Evolutionary conservation across 1,139 yeast species (phyloP).

Genomic region (Sugiyamaella neomexicana): DNA sequence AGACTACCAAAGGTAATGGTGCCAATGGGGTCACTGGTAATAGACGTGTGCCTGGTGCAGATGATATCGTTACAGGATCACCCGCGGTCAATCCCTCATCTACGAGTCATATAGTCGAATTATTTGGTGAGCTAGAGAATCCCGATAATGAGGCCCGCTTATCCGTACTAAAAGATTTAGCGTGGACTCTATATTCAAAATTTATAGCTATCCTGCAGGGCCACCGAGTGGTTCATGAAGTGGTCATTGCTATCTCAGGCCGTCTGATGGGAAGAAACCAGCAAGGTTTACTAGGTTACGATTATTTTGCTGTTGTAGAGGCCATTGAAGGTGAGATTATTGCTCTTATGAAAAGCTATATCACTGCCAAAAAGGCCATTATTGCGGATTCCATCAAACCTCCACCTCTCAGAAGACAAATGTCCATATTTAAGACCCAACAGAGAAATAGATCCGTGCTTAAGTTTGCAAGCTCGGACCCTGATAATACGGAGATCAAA

Average conservation of each 20-base stretch:
- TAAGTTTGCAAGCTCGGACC: conserved; percentile 32
- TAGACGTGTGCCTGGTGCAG: too few relatives aligned
- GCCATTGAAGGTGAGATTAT: conserved; percentile 59
- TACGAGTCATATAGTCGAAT: background rate
- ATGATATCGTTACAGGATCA: background rate
- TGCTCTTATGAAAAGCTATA: conserved; percentile 57
- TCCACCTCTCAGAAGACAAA: conserved; percentile 7
- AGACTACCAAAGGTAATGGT: conserved; percentile 17
- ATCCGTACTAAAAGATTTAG: conserved; percentile 63
- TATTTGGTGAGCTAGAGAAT: conserved; percentile 26
- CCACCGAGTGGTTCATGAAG: conserved; percentile 64
- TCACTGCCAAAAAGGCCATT: conserved; percentile 40
- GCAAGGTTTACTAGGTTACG: conserved; percentile 40
- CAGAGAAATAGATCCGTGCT: conserved; percentile 22
- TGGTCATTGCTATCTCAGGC: conserved; percentile 44
- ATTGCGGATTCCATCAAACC: conserved; percentile 15
- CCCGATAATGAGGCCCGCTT: conserved; percentile 54
- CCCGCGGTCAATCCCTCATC: background rate
- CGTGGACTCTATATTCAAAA: conserved; percentile 65
- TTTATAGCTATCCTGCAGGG: conserved; percentile 65
- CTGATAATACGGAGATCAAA: conserved; percentile 32
- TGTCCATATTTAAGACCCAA: conserved; percentile 7
- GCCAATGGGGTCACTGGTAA: background rate
- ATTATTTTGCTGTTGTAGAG: conserved; percentile 58
- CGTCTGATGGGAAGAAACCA: conserved; percentile 24